These are phyloP conservation scores for Pseudozyma sp. DNA, from an alignment of 1,284 basidiomycete genomes.

Conservation along the genomic window DNA sequence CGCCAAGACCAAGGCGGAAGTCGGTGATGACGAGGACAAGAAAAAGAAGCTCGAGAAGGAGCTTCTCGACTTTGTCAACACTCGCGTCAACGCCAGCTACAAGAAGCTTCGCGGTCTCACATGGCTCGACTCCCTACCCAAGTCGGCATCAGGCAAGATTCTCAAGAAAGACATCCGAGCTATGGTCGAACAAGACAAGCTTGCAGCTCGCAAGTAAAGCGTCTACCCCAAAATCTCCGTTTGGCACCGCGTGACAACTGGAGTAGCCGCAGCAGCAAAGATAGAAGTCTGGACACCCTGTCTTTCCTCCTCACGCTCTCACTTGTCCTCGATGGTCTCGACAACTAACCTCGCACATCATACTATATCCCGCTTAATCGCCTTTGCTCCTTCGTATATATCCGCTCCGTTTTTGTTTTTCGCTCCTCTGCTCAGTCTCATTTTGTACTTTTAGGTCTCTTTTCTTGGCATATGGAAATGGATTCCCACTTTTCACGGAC, in stretches of 20 bases:
- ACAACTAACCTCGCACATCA: not conserved
- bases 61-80: conserved; percentile 57
- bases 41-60: conserved; percentile 35
- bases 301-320: too few species aligned
- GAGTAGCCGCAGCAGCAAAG: not conserved
- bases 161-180: conserved; percentile 61
- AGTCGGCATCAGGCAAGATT: conserved; percentile 63
- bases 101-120: conserved; percentile 63
- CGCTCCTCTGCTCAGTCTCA: too few species aligned
- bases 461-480: conserved; percentile 2
- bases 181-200: conserved; percentile 43
- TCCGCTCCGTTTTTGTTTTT: not conserved
- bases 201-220: conserved; percentile 23
- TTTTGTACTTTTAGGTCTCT: conserved; percentile 18
- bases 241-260: not conserved
- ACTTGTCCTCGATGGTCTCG: not conserved
- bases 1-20: conserved; percentile 17
- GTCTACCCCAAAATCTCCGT: too few species aligned
- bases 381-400: not conserved
- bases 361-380: conserved; percentile 1
- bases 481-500: not conserved
- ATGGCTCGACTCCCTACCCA: conserved; percentile 63
- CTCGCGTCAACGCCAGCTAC: conserved; percentile 58
- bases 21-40: conserved; percentile 31
- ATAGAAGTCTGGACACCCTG: conserved; percentile 9